These are phyloP conservation scores for Rhododendron griersonianum DNA, from an alignment of 148 eudicot species.

Conservation along the genomic window DNA sequence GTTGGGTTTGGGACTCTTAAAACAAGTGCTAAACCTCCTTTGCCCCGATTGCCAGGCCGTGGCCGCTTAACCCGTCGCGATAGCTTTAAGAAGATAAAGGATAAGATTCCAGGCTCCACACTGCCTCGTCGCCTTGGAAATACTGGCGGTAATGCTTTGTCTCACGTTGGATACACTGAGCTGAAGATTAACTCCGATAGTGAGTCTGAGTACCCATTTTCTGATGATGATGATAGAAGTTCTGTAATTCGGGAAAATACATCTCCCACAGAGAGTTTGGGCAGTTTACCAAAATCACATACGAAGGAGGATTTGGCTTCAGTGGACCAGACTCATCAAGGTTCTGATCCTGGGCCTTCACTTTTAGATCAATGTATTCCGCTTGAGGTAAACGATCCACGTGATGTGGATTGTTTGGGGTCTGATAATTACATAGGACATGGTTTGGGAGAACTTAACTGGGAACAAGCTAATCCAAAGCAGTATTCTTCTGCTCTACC, in stretches of 20 bases:
- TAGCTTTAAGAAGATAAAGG: slow-evolving; percentile 50
- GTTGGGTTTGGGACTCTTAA: slow-evolving; percentile 33
- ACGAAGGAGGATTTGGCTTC: slow-evolving; percentile 8
- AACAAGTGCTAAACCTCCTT: slow-evolving; percentile 50
- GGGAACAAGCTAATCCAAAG: slow-evolving; percentile 28
- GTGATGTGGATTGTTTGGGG: slow-evolving; percentile 11
- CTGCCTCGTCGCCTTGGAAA: slow-evolving; percentile 24
- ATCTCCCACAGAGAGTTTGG: slow-evolving; percentile 12
- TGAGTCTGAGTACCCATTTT: slow-evolving; percentile 53
- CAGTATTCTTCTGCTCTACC: slow-evolving; percentile 9
- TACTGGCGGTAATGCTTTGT: slow-evolving; percentile 28
- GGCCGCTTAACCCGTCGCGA: slow-evolving; percentile 59
- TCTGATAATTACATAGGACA: slow-evolving; percentile 21
- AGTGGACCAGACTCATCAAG: slow-evolving; percentile 14
- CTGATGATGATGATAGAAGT: slow-evolving; percentile 50
- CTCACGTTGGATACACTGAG: slow-evolving; percentile 57
- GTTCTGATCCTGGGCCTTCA: slow-evolving; percentile 15
- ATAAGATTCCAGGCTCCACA: slow-evolving; percentile 36
- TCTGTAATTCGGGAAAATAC: slow-evolving; percentile 13
- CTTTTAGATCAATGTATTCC: slow-evolving; percentile 18
- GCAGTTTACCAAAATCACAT: slow-evolving; percentile 17
- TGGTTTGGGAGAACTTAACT: slow-evolving; percentile 30
- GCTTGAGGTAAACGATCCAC: slow-evolving; percentile 22
- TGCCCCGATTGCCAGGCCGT: slow-evolving; percentile 53
- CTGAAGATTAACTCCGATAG: slow-evolving; percentile 58